phyloP scores from a whole-genome alignment of 2,329 filamentous ascomycete genomes.

The Hypomyces perniciosus region DNA sequence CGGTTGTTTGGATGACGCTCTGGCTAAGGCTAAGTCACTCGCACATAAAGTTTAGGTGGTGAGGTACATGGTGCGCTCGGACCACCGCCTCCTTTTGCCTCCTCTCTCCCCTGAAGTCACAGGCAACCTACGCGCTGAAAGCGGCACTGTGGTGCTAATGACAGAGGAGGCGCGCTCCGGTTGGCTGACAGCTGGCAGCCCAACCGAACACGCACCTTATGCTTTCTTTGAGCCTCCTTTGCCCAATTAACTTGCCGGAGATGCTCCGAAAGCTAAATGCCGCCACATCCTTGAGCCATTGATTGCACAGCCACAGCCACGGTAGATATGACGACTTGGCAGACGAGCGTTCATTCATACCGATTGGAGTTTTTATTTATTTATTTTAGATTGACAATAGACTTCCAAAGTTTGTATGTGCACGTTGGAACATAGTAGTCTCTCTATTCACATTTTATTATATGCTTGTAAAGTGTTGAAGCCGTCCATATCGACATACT shows the following conservation, averaged over 20 bases:
- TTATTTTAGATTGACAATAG: background rate
- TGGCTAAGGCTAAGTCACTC: conserved; percentile 23
- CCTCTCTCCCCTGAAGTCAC: conserved; percentile 15
- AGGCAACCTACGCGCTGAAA: conserved; percentile 11
- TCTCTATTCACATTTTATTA: too few relatives aligned
- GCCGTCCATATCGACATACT: too few relatives aligned
- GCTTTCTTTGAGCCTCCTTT: too few relatives aligned
- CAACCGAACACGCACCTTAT: conserved; percentile 2
- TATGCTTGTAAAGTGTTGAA: background rate
- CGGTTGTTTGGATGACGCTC: conserved; percentile 22
- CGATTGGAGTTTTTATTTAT: background rate
- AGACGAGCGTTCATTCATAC: background rate
- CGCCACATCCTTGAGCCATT: too few relatives aligned
- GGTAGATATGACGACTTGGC: background rate
- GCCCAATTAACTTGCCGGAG: background rate
- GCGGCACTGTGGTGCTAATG: conserved; percentile 5
- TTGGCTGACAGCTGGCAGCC: conserved; percentile 8
- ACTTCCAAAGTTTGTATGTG: background rate
- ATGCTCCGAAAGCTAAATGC: background rate
- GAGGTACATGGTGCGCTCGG: conserved; percentile 26
- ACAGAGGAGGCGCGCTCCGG: conserved; percentile 11
- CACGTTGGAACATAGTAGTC: too few relatives aligned
- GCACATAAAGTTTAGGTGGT: conserved; percentile 11
- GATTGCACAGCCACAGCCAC: background rate
- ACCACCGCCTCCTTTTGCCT: conserved; percentile 28